Conservation (phyloP, 495 filamentous ascomycete species). For the Penicillium riverlandense region DNA sequence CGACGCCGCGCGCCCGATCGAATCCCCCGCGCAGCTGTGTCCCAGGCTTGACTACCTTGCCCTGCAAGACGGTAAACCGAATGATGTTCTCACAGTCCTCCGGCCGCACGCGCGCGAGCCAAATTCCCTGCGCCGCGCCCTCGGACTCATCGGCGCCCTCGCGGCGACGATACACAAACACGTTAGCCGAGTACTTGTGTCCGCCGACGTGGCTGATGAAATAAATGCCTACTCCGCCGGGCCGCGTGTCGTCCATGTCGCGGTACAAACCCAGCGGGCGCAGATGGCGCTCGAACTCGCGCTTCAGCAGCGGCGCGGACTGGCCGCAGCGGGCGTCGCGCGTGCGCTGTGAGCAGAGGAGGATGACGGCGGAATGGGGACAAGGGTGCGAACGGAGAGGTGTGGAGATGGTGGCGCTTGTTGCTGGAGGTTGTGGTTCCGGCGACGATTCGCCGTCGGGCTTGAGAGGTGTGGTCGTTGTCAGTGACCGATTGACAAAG, state of each 20-base stretch:
- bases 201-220: constrained; percentile 95
- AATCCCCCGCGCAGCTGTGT: constrained; percentile 84
- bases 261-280: constrained; percentile 77
- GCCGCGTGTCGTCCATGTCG: constrained; percentile 77
- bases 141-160: constrained; percentile 49
- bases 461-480: constrained; percentile 63
- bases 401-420: constrained; percentile 26
- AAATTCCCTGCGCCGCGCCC: constrained; percentile 81
- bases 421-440: not conserved
- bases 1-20: constrained; percentile 67
- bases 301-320: constrained; percentile 75
- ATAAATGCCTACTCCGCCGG: constrained; percentile 88
- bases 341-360: constrained; percentile 88
- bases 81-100: constrained; percentile 95
- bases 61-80: constrained; percentile 80
- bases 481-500: constrained; percentile 65
- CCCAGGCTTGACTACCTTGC: constrained; percentile 85
- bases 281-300: constrained; percentile 86
- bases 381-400: constrained; percentile 61
- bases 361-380: constrained; percentile 78
- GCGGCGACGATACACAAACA: constrained; percentile 75
- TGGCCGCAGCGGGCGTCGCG: constrained; percentile 94
- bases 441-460: constrained; percentile 1
- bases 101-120: constrained; percentile 81
- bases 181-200: constrained; percentile 82